A percentile compares a stretch with the other conserved stretches of the same genome.
phyloP scores from a whole-genome alignment of 257 asterid genomes.

The Cordia subcordata region DNA sequence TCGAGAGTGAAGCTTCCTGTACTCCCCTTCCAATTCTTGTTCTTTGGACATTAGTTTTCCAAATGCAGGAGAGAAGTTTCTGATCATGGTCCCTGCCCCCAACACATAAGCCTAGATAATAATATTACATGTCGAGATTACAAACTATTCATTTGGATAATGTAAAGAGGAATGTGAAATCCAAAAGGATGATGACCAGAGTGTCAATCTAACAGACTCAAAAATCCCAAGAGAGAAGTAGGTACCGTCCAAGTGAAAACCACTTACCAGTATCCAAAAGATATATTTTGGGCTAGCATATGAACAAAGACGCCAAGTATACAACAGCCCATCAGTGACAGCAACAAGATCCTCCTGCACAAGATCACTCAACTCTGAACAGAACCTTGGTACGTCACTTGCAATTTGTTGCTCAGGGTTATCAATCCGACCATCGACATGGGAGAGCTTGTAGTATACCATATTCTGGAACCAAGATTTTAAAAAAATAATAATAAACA shows the following conservation, averaged over 20 bases:
- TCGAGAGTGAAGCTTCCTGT: conserved; percentile 95
- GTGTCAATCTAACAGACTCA: background rate
- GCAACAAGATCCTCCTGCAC: conserved; percentile 95
- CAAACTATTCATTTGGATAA: conserved; percentile 14
- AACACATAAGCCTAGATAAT: conserved; percentile 80
- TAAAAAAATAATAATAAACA: conserved; percentile 13
- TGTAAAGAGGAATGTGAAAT: conserved; percentile 8
- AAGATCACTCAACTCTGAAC: conserved; percentile 96
- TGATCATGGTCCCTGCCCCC: conserved; percentile 87
- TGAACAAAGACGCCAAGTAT: conserved; percentile 97
- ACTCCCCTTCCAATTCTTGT: conserved; percentile 97
- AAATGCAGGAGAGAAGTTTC: conserved; percentile 90
- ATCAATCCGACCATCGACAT: conserved; percentile 94
- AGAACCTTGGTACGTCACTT: conserved; percentile 95
- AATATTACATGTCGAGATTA: conserved; percentile 22
- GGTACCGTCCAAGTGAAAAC: conserved; percentile 12
- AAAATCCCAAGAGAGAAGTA: conserved; percentile 2
- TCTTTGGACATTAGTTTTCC: conserved; percentile 91
- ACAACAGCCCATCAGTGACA: conserved; percentile 83
- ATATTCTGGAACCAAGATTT: conserved; percentile 60
- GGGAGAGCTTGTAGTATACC: conserved; percentile 97
- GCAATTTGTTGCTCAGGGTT: conserved; percentile 97
- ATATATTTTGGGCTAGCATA: conserved; percentile 98
- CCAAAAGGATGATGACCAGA: background rate
- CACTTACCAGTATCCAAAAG: conserved; percentile 82